A percentile compares a stretch with the other conserved stretches of the same genome.
These are phyloP conservation scores for Neonectria sp. DNA, from an alignment of 2,329 filamentous ascomycete species.

Conservation along the genomic window DNA sequence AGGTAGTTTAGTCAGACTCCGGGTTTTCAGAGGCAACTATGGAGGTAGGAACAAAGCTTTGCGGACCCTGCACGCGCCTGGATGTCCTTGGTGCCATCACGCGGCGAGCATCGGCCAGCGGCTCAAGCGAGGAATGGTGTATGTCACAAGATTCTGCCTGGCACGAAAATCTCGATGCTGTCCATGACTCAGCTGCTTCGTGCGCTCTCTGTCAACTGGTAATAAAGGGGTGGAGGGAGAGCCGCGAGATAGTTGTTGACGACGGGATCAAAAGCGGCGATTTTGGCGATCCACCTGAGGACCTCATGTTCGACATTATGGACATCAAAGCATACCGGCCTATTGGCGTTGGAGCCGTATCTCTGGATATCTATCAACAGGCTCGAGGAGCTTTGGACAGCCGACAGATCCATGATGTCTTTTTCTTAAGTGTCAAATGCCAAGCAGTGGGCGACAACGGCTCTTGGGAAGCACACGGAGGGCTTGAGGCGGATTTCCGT, in stretches of 20 bases:
- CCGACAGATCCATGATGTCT: background rate
- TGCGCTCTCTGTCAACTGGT: background rate
- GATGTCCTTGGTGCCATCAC: background rate
- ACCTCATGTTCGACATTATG: constrained; percentile 1
- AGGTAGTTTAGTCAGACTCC: background rate
- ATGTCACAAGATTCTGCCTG: background rate
- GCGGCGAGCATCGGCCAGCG: background rate
- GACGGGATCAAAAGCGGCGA: background rate
- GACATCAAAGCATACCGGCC: background rate
- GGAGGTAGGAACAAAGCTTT: background rate
- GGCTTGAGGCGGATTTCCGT: background rate
- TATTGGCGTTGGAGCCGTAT: background rate
- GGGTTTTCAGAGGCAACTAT: background rate
- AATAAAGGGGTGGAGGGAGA: background rate
- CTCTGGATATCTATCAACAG: background rate
- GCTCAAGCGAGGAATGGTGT: background rate
- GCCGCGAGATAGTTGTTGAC: background rate
- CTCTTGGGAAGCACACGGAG: background rate
- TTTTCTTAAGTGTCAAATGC: background rate
- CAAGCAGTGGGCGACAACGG: background rate
- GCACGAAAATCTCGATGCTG: background rate
- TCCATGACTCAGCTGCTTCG: background rate
- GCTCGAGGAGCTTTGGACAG: background rate
- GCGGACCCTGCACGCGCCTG: background rate
- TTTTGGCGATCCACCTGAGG: background rate